phyloP scores from a whole-genome alignment of 768 basidiomycete genomes.

The Hygrocybe coccinea region DNA sequence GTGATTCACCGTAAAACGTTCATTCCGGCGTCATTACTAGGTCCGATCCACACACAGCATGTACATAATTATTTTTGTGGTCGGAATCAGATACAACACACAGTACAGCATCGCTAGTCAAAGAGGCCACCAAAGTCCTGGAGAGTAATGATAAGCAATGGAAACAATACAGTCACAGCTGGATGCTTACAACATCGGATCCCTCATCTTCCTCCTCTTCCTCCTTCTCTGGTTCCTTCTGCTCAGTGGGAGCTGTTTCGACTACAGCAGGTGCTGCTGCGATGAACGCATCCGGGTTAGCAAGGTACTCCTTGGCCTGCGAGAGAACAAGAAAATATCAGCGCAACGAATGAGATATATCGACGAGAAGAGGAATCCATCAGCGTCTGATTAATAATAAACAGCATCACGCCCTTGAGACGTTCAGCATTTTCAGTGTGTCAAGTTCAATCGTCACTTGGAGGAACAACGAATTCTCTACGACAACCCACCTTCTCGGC shows the following conservation, averaged over 20 bases:
- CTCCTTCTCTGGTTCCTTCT: conserved; percentile 69
- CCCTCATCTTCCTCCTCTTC: conserved; percentile 85
- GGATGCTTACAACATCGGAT: conserved; percentile 71
- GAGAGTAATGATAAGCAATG: not conserved
- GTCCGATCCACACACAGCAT: too few species aligned
- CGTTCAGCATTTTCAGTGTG: conserved; percentile 89
- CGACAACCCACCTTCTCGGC: conserved; percentile 74
- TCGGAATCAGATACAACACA: too few species aligned
- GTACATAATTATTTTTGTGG: too few species aligned
- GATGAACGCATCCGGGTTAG: conserved; percentile 97
- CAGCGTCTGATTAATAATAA: conserved; percentile 29
- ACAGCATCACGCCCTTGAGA: conserved; percentile 41
- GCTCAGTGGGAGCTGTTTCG: conserved; percentile 51
- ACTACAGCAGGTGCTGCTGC: conserved; percentile 64
- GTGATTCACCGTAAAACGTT: too few species aligned
- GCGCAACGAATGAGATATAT: not conserved
- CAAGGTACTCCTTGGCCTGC: conserved; percentile 93
- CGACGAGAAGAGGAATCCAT: conserved; percentile 4
- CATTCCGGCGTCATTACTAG: too few species aligned
- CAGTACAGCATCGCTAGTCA: too few species aligned
- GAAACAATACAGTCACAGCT: not conserved
- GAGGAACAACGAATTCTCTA: conserved; percentile 14
- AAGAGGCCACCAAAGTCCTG: conserved; percentile 95
- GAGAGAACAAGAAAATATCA: conserved; percentile 15
- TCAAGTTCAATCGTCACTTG: conserved; percentile 33